Conservation (phyloP, 2,329 filamentous ascomycete species). For the Monosporascus sp. region DNA sequence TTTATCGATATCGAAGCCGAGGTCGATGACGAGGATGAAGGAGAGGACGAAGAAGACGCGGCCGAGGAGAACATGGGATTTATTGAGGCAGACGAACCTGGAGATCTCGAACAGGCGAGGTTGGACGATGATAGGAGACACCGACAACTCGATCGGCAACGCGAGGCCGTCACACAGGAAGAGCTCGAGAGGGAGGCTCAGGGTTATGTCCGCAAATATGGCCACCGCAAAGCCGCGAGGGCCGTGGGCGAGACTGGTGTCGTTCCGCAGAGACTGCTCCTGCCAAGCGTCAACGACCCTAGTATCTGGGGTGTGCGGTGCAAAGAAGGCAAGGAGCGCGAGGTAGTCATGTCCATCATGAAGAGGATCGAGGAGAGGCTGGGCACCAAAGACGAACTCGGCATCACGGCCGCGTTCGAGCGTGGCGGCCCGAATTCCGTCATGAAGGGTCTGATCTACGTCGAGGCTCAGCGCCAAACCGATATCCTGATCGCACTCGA, state of each 20-base stretch:
- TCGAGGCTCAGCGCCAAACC: conserved; percentile 82
- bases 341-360: conserved; percentile 82
- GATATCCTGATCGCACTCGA: conserved; percentile 81
- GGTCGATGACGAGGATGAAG: conserved; percentile 90
- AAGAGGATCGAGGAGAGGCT: conserved; percentile 80
- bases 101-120: conserved; percentile 76
- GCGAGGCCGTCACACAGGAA: conserved; percentile 80
- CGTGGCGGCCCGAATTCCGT: conserved; percentile 69
- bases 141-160: conserved; percentile 86
- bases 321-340: conserved; percentile 91
- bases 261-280: conserved; percentile 77
- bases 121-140: conserved; percentile 89
- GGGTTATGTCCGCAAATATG: conserved; percentile 80
- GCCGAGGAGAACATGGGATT: conserved; percentile 77
- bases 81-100: conserved; percentile 83
- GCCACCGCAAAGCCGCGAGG: conserved; percentile 64
- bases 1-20: conserved; percentile 99
- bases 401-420: conserved; percentile 88
- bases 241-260: conserved; percentile 65
- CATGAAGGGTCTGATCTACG: conserved; percentile 94
- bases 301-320: conserved; percentile 93
- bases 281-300: conserved; percentile 91
- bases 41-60: conserved; percentile 84
- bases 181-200: conserved; percentile 93
- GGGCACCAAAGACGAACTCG: conserved; percentile 72